Base-by-base conservation (phyloP, 2,329 filamentous ascomycete genomes). In the Cytospora piceicola region DNA sequence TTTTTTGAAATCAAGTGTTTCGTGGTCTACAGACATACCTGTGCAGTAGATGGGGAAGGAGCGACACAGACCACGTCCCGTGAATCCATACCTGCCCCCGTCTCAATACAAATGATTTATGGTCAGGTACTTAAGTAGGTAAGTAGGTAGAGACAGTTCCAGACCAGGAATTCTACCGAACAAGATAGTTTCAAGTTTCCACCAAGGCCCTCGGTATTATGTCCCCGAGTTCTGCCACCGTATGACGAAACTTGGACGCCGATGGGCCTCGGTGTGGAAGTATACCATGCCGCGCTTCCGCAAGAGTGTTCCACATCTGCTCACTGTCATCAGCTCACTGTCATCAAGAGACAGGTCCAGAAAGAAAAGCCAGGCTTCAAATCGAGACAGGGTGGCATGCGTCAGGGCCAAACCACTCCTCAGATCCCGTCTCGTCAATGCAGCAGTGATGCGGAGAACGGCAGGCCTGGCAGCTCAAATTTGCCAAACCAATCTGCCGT, bases 371-470 rank as follows among this genome's bases (percentile, higher is more conserved):
- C 60, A 62, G 53, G 61, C 52, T 53, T 46, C 61, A 39, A 56
- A 64, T 53, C 32, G 57, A 57, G 34, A 66, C 42, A 24, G 49
- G 36, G 52, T 64, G 65, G 51, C 62, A 58, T n/a, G 59, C 65
- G 42, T 61, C 65, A 61, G 57, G 63, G 42, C 55, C 61, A 61
- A 34, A 53, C 61, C 52, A 32, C 49, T 67, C 36, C 27, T 39
- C 39, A 61, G 63, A 30, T 49, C n/a, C 39, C 58, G 61, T 67
- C 64, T 61, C 61, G 64, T 61, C 61, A 61, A 61, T 57, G 61
- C 61, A 63, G 34, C 53, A 52, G 57, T 39, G 34, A 55, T 66
- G 49, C 55, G 5, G 34, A 29, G 24, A 20, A 20, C 12, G 46
- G 61, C 34, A 63, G 53, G 56, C 52, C 53, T 46, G 22, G 12